Evolutionary conservation across 352 stramenopile genomes (phyloP), one percentile per base, ranked within the genome.

Genomic region (Pilasporangium apinafurcum): DNA sequence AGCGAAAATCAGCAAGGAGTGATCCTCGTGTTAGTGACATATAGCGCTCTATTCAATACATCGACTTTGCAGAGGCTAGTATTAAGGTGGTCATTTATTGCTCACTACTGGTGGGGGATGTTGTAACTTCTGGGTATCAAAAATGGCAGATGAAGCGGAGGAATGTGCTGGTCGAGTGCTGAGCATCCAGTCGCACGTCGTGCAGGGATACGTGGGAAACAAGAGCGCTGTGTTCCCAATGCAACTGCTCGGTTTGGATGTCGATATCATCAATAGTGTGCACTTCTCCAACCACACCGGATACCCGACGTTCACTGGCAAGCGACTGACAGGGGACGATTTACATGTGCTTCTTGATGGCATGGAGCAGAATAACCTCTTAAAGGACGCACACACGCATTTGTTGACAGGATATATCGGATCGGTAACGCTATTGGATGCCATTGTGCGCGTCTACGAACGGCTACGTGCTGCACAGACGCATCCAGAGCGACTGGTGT

Each of bases 281-380:
- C 79, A 94, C 49, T 91, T 94, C 48, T 90, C 79, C 64, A 92
- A 94, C 59, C 79, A 92, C 62, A 90, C 77, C 22, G 82, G 82
- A 3, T 94, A 92, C 64, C 54, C 52, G 28, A 78, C 77, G 39
- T 90, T 89, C 49, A 73, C 62, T 17, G 79, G 79, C 44, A 78
- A 83, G 41, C 68, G 74, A 8, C 78, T 91, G 47, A 70, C 59
- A 22, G 76, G 78, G 35, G 69, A 86, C 26, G 78, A 91, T 55
- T 42, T 93, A 39, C 63, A 87, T 31, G 78, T 90, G 32, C 61
- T 93, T 25, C 59, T 93, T 21, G 68, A 86, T 37, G 81, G 81
- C n/a, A 67, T 93, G 44, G 59, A 86, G 57, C 62, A 48, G 27
- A 93, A 93, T 42, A 42, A 71, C 17, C 51, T 93, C 35, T 59